Conservation (phyloP, 2,329 filamentous ascomycete genomes). For the Tympanopsis confertula region DNA sequence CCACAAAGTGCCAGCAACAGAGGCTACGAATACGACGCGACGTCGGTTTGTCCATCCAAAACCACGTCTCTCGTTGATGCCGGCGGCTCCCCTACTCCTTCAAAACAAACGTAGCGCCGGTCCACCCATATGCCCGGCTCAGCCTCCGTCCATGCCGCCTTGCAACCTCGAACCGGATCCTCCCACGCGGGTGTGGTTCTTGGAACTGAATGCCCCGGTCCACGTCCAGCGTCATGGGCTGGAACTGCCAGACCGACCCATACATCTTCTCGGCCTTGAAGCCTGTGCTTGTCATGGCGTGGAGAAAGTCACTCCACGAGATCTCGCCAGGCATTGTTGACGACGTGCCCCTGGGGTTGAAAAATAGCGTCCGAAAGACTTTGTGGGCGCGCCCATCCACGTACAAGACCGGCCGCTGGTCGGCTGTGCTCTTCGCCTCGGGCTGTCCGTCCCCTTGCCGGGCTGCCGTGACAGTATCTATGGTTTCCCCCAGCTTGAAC, state of each 20-base stretch:
- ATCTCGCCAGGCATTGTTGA: constrained; percentile 32
- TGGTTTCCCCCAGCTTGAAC: no score
- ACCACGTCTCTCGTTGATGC: no score
- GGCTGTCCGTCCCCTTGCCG: no score
- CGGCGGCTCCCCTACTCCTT: constrained; percentile 2
- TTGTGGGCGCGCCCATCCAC: constrained; percentile 24
- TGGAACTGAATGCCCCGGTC: constrained; percentile 44
- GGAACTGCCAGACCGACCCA: constrained; percentile 50
- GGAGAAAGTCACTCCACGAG: constrained; percentile 38
- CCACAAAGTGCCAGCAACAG: no score
- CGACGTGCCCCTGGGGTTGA: constrained; percentile 13
- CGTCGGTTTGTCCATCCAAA: no score
- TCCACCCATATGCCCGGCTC: constrained; percentile 37
- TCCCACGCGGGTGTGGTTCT: constrained; percentile 42
- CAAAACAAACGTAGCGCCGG: constrained; percentile 27
- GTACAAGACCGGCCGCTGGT: constrained; percentile 13
- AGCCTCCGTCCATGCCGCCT: constrained; percentile 35
- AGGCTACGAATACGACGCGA: no score
- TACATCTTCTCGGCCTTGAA: constrained; percentile 44
- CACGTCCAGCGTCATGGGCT: constrained; percentile 24
- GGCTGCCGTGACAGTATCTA: no score
- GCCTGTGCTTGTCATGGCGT: constrained; percentile 34
- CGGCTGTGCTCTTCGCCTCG: constrained; percentile 1
- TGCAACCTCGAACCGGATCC: constrained; percentile 34
- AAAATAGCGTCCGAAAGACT: constrained; percentile 29